These are phyloP conservation scores for Rhododendron kiyosumense DNA, from an alignment of 148 eudicot species.

Conservation along the genomic window DNA sequence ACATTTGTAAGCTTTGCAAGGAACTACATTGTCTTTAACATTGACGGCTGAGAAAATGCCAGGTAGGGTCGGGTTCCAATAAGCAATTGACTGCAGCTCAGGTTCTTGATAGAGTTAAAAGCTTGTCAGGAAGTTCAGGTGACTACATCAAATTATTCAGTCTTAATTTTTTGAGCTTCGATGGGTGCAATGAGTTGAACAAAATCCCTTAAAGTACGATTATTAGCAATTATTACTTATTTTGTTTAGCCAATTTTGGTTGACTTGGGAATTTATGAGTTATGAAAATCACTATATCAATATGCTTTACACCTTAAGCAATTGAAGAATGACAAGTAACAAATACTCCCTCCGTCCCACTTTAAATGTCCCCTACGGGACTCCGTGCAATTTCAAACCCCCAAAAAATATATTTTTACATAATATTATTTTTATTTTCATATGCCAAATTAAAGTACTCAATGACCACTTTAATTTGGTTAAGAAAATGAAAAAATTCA, in stretches of 20 bases:
- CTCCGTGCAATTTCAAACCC: too few species aligned
- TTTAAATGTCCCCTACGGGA: too few species aligned
- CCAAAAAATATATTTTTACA: too few species aligned
- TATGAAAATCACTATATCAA: not conserved
- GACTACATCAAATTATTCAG: not conserved
- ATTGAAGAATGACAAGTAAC: not conserved
- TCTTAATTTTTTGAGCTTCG: not conserved
- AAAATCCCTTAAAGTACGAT: not conserved
- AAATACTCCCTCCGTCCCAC: too few species aligned
- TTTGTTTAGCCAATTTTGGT: not conserved
- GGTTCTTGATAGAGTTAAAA: slow-evolving; percentile 47
- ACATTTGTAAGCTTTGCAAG: too few species aligned
- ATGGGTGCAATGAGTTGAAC: not conserved
- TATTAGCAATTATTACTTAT: not conserved
- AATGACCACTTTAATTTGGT: too few species aligned
- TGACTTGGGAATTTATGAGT: not conserved
- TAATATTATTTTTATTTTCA: too few species aligned
- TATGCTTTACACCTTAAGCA: not conserved
- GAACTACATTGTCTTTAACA: too few species aligned
- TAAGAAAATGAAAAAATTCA: too few species aligned
- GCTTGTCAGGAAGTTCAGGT: slow-evolving; percentile 67
- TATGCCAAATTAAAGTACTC: too few species aligned
- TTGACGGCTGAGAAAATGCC: too few species aligned
- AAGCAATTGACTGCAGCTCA: slow-evolving; percentile 51
- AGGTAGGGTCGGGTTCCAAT: slow-evolving; percentile 20